Base-by-base conservation (phyloP, 2,329 filamentous ascomycete species). In the Dothidotthia symphoricarpi region DNA sequence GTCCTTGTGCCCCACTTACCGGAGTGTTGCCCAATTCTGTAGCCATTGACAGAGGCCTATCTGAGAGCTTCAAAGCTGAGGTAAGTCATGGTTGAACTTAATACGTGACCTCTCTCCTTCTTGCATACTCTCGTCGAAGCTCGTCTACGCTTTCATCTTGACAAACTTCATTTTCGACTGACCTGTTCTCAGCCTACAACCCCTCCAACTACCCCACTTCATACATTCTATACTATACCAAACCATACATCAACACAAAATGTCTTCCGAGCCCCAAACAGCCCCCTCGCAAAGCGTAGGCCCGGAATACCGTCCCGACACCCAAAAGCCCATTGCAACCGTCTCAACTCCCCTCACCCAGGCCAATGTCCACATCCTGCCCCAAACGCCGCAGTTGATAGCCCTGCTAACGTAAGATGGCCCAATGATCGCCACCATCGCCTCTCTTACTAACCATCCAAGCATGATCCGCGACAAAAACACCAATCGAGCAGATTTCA, bases 301-400 rank as follows among this genome's bases (percentile, higher is more conserved):
- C 1, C 89, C 88, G 31, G 76, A 84, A 47, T 95, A 95, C 69
- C 80, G 82, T 40, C 75, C 83, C 16, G 78, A 83, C 45, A 81
- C 78, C 51, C 81, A 91, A 66, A 94, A 91, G 64, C 89, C 88
- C 27, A 85, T 78, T 41, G 89, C 89, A 10, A 97, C 90, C 3
- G 85, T 97, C 28, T 98, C 93, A 10, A 90, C 83, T 39, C 78
- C 81, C 43, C 82, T 96, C 26, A 72, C 81, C 29, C 84, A 88
- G 59, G 83, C 89, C 47, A 96, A 95, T 74, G 88, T 98, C 51
- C 85, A 89, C 64, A 85, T 94, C 50, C 76, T 98, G 30, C 80
- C 86, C 19, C 93, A 97, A 71, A 96, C 93, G 9, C 90, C 93
- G 32, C 93, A 98, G 75, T 80, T 98, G 51, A 98, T 98, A 71